Conservation (phyloP, 1,284 basidiomycete species). For the Golubevia pallescens region DNA sequence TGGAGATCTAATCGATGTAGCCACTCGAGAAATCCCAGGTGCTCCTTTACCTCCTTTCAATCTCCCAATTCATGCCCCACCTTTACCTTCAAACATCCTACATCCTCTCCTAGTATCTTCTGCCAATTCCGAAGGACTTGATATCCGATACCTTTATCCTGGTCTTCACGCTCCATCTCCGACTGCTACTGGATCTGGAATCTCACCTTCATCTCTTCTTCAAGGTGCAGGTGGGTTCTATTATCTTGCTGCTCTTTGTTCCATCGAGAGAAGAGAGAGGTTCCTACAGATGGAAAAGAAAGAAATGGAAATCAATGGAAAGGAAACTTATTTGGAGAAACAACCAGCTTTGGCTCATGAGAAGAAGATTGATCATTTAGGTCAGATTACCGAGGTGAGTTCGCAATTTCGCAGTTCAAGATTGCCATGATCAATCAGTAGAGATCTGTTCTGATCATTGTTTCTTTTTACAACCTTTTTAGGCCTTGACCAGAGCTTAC, state of each 20-base stretch:
- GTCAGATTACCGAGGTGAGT: conserved; percentile 24
- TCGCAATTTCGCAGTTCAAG: no score
- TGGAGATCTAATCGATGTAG: conserved; percentile 40
- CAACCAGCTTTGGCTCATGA: conserved; percentile 33
- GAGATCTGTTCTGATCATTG: no score
- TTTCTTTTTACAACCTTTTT: neutral
- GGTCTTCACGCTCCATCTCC: conserved; percentile 27
- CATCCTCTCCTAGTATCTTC: conserved; percentile 25
- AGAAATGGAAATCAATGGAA: neutral
- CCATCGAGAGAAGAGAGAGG: conserved; percentile 31
- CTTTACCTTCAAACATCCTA: conserved; percentile 28
- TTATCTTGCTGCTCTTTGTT: conserved; percentile 50
- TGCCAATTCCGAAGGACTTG: conserved; percentile 13
- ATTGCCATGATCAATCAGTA: no score
- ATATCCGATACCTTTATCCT: conserved; percentile 13
- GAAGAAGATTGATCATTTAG: conserved; percentile 36
- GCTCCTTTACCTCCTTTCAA: conserved; percentile 28
- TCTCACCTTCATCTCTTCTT: conserved; percentile 12
- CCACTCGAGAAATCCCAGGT: conserved; percentile 11
- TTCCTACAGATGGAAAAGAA: conserved; percentile 15
- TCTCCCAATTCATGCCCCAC: conserved; percentile 23
- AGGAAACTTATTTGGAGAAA: conserved; percentile 4
- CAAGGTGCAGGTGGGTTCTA: conserved; percentile 27
- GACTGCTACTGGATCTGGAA: conserved; percentile 19
- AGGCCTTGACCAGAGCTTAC: conserved; percentile 32